Evolutionary conservation across 208 protist species (phyloP), one percentile per base, ranked within the genome.

Genomic region (Acanthamoeba royreba): DNA sequence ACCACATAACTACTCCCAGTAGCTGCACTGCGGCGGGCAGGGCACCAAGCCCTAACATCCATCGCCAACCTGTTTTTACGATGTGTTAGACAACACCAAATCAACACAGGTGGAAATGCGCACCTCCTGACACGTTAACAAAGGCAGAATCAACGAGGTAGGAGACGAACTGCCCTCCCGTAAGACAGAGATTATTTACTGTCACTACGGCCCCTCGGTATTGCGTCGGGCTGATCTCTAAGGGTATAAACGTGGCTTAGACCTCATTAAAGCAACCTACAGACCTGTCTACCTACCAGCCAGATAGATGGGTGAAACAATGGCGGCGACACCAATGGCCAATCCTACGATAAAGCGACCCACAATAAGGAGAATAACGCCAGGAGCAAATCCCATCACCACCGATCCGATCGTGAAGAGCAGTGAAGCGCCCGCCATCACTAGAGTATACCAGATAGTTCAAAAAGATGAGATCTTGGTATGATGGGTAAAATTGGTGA

Each of bases 261-360:
- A n/a, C n/a, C n/a, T n/a, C n/a, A n/a, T n/a, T n/a, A n/a, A n/a
- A n/a, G n/a, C n/a, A n/a, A n/a, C n/a, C 13, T 19, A 9, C 9
- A 55, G 49, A 55, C 19, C 9, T 19, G 19, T 55, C 9, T 25
- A 66, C 5, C 25, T 96, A 93, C 98, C 98, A 2, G 97, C 97
- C 17, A 98, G 94, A 94, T 98, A 98, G 58, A 98, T 97, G 22
- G 98, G 98, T 89, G 98, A 97, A 13, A 97, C 98, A n/a, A 97
- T 97, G 61, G 97, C 98, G 90, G 97, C 97, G 45, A 98, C 96
- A 52, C 98, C 98, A 77, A 98, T 98, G n/a, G 95, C 97, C 19
- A 98, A 91, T 52, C 98, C 98, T 0, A 98, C 97, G 89, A 98
- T 95, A 25, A 97, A 95, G 61, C 98, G 97, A 15, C 97, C 95